Percentiles rank a stretch among this genome's conserved stretches.
Conservation (phyloP, 2,329 filamentous ascomycete species). For the Iodosphaeria phyllophila region DNA sequence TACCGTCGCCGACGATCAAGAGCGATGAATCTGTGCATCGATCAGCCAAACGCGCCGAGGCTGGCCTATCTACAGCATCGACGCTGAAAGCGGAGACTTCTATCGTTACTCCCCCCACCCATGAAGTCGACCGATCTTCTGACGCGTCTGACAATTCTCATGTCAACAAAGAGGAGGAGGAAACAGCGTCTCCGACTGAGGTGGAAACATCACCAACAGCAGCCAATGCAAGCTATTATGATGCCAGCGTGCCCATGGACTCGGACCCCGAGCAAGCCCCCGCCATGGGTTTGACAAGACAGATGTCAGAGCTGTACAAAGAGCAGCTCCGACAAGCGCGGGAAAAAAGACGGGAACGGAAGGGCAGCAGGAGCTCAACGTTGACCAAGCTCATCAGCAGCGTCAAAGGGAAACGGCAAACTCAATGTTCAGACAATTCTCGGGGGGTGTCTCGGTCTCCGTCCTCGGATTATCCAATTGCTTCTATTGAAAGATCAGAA, state of each 20-base stretch:
- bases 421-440: conserved; percentile 9
- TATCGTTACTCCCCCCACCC: too few species aligned
- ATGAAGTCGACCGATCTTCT: too few species aligned
- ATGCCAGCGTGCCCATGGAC: conserved; percentile 14
- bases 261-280: conserved; percentile 10
- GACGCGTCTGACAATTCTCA: too few species aligned
- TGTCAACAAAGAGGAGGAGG: too few species aligned
- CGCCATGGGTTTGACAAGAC: conserved; percentile 9
- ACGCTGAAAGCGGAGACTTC: too few species aligned
- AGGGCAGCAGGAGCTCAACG: conserved; percentile 10
- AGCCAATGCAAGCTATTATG: conserved; percentile 16
- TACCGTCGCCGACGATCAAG: too few species aligned
- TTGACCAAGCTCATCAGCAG: conserved; percentile 10
- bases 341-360: conserved; percentile 5
- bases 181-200: too few species aligned
- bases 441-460: conserved; percentile 8
- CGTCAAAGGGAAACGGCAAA: conserved; percentile 13
- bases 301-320: conserved; percentile 14
- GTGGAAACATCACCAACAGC: too few species aligned
- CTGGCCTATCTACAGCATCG: too few species aligned
- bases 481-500: too few species aligned
- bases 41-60: too few species aligned
- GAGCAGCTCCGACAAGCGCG: conserved; percentile 12
- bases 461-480: conserved; percentile 6
- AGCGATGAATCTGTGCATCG: too few species aligned